Percentiles rank a stretch among this genome's conserved stretches.
phyloP scores from a whole-genome alignment of 768 basidiomycete genomes.

The Boletus edulis region DNA sequence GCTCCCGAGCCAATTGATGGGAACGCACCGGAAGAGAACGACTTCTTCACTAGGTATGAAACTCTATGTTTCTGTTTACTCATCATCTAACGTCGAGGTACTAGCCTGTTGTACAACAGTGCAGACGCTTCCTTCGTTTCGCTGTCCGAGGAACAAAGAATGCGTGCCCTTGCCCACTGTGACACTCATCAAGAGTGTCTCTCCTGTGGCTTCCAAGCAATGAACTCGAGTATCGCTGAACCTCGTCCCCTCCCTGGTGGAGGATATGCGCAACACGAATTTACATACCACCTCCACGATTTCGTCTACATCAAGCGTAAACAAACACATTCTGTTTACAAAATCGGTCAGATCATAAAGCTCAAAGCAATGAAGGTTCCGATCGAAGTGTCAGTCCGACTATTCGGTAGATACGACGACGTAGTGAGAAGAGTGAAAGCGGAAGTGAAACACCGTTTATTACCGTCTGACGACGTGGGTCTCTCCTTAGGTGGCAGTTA shows the following conservation, averaged over 20 bases:
- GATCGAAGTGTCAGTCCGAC: slow-evolving; percentile 35
- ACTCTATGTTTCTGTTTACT: background rate
- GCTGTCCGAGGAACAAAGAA: slow-evolving; percentile 36
- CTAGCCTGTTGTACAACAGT: slow-evolving; percentile 53
- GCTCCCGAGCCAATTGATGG: slow-evolving; percentile 51
- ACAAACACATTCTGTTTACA: slow-evolving; percentile 31
- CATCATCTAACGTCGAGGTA: background rate
- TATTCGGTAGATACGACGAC: slow-evolving; percentile 48
- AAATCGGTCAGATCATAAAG: slow-evolving; percentile 55
- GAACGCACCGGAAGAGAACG: slow-evolving; percentile 34
- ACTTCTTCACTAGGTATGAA: slow-evolving; percentile 59
- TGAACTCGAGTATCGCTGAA: slow-evolving; percentile 21
- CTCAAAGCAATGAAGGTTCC: slow-evolving; percentile 30
- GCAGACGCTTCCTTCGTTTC: slow-evolving; percentile 45
- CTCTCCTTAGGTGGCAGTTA: background rate
- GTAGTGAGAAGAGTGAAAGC: slow-evolving; percentile 24
- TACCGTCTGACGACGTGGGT: slow-evolving; percentile 45
- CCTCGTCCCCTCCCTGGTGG: slow-evolving; percentile 29
- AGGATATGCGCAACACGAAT: slow-evolving; percentile 41
- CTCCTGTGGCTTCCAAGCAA: slow-evolving; percentile 43
- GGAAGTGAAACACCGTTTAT: slow-evolving; percentile 9
- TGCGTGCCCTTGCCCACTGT: slow-evolving; percentile 28
- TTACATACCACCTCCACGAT: slow-evolving; percentile 55
- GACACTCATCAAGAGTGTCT: slow-evolving; percentile 42
- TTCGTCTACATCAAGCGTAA: slow-evolving; percentile 55